Evolutionary conservation across 257 asterid genomes (phyloP).

Genomic region (Lithospermum erythrorhizon): DNA sequence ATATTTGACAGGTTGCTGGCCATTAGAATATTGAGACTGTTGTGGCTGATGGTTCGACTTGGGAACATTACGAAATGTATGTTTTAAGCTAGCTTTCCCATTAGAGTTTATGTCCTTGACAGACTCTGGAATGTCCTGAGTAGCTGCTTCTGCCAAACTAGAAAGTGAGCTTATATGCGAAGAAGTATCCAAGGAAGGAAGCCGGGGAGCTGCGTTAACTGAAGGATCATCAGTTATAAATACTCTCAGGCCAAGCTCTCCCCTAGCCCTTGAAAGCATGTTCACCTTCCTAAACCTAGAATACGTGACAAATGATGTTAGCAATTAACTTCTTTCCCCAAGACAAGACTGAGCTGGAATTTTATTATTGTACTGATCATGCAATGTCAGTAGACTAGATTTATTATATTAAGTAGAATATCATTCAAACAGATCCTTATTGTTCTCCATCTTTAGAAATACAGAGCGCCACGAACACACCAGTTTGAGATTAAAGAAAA

Average conservation of each 20-base stretch:
- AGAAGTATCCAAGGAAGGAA: constrained; percentile 32
- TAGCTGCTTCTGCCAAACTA: constrained; percentile 17
- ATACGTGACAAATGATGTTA: constrained; percentile 58
- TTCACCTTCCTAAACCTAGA: constrained; percentile 61
- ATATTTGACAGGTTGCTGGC: constrained; percentile 23
- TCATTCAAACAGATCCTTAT: too few species aligned
- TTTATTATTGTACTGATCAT: constrained; percentile 35
- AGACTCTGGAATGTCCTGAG: constrained; percentile 18
- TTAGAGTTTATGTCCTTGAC: constrained; percentile 13
- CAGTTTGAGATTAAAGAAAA: too few species aligned
- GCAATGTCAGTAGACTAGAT: too few species aligned
- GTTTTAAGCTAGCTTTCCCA: constrained; percentile 32
- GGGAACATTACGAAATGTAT: constrained; percentile 41
- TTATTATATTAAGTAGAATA: too few species aligned
- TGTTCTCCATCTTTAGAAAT: too few species aligned
- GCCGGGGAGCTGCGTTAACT: constrained; percentile 34
- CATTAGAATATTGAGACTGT: constrained; percentile 17
- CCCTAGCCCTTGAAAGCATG: constrained; percentile 57
- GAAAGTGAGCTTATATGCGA: constrained; percentile 26
- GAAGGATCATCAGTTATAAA: constrained; percentile 55
- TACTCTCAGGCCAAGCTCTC: constrained; percentile 75
- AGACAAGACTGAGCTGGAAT: constrained; percentile 44
- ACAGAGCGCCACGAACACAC: too few species aligned
- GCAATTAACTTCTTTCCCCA: constrained; percentile 53
- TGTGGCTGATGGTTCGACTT: constrained; percentile 27